Base-by-base conservation (phyloP, 1,284 basidiomycete species). In the Sanguinoderma infundibulare region DNA sequence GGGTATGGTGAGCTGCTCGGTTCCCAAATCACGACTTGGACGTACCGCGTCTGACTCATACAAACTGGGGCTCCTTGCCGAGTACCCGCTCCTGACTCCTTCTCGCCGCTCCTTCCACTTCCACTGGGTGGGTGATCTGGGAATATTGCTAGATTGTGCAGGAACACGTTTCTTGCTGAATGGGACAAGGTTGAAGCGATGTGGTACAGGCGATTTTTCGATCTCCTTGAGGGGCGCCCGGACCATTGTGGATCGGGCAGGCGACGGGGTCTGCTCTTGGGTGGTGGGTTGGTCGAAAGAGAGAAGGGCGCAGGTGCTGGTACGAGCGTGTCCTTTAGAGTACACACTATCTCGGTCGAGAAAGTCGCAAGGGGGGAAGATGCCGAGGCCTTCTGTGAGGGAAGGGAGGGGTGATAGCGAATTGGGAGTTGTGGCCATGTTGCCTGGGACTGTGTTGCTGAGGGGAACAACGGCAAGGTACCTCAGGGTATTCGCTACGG, bases 171-270 rank as follows among this genome's bases (percentile, higher is more conserved):
- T 47, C 35, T n/a, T 62, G 24, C 55, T 53, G 55, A 51, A 56
- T 1, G 57, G 62, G 3, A 66, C 60, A 32, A 66, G 58, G 12
- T 66, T 57, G 34, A 66, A 66, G 28, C 65, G 57, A 28, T 66
- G 65, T 30, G 65, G 65, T 1, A 56, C 40, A 6, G 65, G 65
- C 5, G 62, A 64, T 52, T 66, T 66, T 28, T 64, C 35, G 28
- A 66, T 64, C 35, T 64, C 65, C 53, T 66, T 51, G 20, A 51
- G 49, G 32, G 34, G 62, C 30, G 65, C 62, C 24, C 63, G 65
- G 59, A 63, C 64, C 10, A 62, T 63, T 49, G 62, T 63, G 24
- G 60, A 47, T 10, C 60, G 60, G 22, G 32, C 2, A 14, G 59
- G 61, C 2, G 55, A 35, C 14, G 40, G 44, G 26, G 36, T 28